Conservation (phyloP, 2,329 filamentous ascomycete species). For the Metarhizium humberi region DNA sequence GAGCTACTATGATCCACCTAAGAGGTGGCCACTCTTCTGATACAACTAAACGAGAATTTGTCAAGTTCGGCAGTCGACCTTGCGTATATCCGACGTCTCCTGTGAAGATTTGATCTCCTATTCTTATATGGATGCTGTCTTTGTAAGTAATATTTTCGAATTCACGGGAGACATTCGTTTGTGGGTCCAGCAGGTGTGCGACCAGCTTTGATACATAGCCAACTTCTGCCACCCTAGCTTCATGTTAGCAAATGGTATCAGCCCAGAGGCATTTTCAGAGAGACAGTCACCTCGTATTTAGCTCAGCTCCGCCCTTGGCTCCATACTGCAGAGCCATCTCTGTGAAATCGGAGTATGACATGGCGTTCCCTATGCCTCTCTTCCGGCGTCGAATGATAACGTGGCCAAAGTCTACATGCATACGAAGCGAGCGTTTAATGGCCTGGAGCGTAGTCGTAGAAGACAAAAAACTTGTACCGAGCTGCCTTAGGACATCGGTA, state of each 20-base stretch:
- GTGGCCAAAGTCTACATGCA: constrained; percentile 24
- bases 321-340: constrained; percentile 18
- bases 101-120: constrained; percentile 12
- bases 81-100: constrained; percentile 9
- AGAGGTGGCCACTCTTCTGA: constrained; percentile 15
- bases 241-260: neutral
- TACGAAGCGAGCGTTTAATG: constrained; percentile 16
- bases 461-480: neutral
- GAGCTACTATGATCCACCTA: constrained; percentile 24
- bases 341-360: constrained; percentile 16
- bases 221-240: constrained; percentile 6
- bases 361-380: constrained; percentile 12
- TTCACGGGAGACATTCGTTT: constrained; percentile 7
- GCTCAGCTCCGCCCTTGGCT: constrained; percentile 18
- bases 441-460: constrained; percentile 16
- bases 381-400: constrained; percentile 18
- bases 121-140: constrained; percentile 11
- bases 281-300: constrained; percentile 16
- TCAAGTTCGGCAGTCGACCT: constrained; percentile 10
- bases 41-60: constrained; percentile 12
- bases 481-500: neutral
- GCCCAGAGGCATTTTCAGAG: neutral
- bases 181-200: constrained; percentile 5
- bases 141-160: constrained; percentile 7
- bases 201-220: constrained; percentile 3